A percentile compares a stretch with the other conserved stretches of the same genome.
These are phyloP conservation scores for Mucor saturninus DNA, from an alignment of 371 early-diverging fungal species.

Conservation along the genomic window DNA sequence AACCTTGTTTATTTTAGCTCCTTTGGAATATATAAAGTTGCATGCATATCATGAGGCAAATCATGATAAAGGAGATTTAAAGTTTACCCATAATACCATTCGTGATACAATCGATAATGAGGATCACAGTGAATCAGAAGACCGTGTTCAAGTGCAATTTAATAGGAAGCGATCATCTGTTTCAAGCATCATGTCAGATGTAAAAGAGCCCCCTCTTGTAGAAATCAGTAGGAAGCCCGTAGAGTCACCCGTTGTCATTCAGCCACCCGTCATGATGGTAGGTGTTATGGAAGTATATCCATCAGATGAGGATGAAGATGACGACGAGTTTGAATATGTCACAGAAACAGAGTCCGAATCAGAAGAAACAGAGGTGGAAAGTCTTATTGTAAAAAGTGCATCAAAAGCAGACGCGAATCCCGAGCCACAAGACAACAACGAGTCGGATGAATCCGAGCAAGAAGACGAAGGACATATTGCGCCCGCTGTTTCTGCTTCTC, in stretches of 20 bases:
- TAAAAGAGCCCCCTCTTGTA: background rate
- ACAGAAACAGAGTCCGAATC: slow-evolving; percentile 23
- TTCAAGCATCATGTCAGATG: background rate
- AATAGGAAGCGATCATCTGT: background rate
- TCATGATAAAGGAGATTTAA: slow-evolving; percentile 11
- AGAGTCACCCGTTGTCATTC: background rate
- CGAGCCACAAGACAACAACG: background rate
- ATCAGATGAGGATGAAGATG: slow-evolving; percentile 25
- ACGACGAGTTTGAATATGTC: slow-evolving; percentile 20
- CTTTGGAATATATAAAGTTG: slow-evolving; percentile 29
- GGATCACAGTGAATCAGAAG: slow-evolving; percentile 25
- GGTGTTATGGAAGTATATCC: slow-evolving; percentile 33
- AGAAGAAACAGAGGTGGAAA: background rate
- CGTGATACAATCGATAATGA: slow-evolving; percentile 16
- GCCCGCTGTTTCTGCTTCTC: no score
- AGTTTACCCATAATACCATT: slow-evolving; percentile 8
- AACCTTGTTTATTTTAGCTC: slow-evolving; percentile 16
- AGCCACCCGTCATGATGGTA: slow-evolving; percentile 13
- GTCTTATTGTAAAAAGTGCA: background rate
- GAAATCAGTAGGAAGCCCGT: background rate
- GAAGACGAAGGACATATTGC: no score
- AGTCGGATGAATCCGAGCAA: no score
- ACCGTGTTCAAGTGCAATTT: background rate
- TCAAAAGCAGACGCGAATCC: background rate
- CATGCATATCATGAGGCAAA: slow-evolving; percentile 26